These are phyloP conservation scores for Aquilaria malaccensis DNA, from an alignment of 345 rosid species.

Conservation along the genomic window DNA sequence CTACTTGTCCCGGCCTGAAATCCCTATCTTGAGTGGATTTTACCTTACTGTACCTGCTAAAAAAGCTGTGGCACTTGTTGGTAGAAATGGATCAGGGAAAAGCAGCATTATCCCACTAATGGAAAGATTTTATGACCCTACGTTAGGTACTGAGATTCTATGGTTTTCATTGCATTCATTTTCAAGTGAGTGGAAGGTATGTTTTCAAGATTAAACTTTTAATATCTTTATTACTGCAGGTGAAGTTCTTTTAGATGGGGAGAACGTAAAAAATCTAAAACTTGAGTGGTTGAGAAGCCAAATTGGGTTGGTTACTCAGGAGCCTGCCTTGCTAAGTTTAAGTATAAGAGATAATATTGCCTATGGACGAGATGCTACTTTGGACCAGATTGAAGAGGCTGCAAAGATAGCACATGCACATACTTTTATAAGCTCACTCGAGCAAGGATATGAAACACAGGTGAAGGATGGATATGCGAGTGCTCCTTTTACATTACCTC, in stretches of 20 bases:
- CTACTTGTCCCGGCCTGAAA: conserved; percentile 97
- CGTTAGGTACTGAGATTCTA: conserved; percentile 57
- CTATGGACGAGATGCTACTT: conserved; percentile 76
- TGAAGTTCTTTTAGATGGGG: conserved; percentile 98
- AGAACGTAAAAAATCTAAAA: conserved; percentile 82
- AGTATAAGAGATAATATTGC: conserved; percentile 86
- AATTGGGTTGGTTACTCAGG: conserved; percentile 98
- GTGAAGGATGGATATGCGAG: conserved; percentile 20
- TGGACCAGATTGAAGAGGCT: conserved; percentile 91
- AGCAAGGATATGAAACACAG: conserved; percentile 88
- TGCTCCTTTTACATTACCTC: too few species aligned
- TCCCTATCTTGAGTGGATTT: conserved; percentile 96
- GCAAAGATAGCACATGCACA: conserved; percentile 96
- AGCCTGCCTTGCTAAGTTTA: conserved; percentile 88
- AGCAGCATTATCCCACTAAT: conserved; percentile 98
- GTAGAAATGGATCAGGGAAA: conserved; percentile 99
- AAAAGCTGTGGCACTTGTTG: conserved; percentile 97
- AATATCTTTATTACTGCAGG: conserved; percentile 50
- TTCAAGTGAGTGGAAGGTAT: conserved; percentile 4
- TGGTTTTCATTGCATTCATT: conserved; percentile 12
- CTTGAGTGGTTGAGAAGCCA: conserved; percentile 93
- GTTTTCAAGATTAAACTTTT: conserved; percentile 7
- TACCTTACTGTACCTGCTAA: conserved; percentile 97
- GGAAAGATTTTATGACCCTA: conserved; percentile 99
- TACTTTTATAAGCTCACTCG: conserved; percentile 86